Conservation (phyloP, 495 filamentous ascomycete species). For the Daldinia vernicosa region DNA sequence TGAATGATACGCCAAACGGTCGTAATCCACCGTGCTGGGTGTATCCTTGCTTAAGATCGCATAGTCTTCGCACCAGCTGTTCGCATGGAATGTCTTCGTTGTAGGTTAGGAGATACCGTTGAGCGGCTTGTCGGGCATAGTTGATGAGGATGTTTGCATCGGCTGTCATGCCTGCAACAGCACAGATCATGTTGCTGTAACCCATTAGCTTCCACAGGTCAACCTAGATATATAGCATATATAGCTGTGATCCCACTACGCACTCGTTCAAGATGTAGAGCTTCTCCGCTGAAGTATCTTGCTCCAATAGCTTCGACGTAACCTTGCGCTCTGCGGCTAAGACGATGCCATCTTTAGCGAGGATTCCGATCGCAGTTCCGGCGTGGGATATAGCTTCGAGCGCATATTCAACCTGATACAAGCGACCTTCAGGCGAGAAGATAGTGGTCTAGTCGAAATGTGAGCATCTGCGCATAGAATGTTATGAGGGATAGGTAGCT, state of each 20-base stretch:
- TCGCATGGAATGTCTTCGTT: constrained; percentile 99
- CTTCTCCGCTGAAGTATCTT: constrained; percentile 99
- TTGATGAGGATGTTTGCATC: constrained; percentile 99
- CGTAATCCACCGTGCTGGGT: constrained; percentile 98
- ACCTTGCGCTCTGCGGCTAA: constrained; percentile 99
- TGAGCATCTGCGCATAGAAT: constrained; percentile 50
- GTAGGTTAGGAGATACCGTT: constrained; percentile 97
- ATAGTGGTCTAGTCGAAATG: constrained; percentile 83
- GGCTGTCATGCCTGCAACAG: constrained; percentile 98
- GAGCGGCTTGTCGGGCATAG: constrained; percentile 94
- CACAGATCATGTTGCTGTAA: constrained; percentile 98
- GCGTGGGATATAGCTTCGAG: constrained; percentile 98
- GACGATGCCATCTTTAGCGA: constrained; percentile 98
- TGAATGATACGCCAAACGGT: constrained; percentile 98
- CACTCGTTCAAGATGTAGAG: constrained; percentile 99
- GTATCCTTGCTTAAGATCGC: constrained; percentile 99
- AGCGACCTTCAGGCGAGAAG: constrained; percentile 97
- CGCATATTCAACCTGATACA: constrained; percentile 99
- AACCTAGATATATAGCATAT: not conserved
- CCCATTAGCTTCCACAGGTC: constrained; percentile 1
- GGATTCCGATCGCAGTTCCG: constrained; percentile 93
- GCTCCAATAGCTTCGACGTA: constrained; percentile 97
- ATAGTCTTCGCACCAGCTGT: constrained; percentile 94
- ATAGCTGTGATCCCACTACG: constrained; percentile 35
- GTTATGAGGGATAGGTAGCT: constrained; percentile 16